Evolutionary conservation across 768 basidiomycete genomes (phyloP).

Genomic region (Tulasnella sp.): DNA sequence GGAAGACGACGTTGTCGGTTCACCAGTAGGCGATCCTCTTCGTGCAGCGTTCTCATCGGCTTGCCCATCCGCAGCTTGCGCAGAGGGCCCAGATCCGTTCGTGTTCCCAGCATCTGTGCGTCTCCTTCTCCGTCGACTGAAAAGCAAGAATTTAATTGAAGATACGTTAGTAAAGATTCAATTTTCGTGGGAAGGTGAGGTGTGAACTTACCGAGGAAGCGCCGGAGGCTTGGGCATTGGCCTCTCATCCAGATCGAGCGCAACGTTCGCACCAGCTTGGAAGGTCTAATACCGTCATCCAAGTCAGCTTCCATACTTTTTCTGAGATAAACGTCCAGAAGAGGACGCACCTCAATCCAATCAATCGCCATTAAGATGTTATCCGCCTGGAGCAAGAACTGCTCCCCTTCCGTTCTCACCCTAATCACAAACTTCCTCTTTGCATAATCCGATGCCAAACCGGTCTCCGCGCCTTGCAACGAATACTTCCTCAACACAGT

Average conservation of each 20-base stretch:
- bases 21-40: too few species aligned
- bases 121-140: too few species aligned
- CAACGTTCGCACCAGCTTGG: slow-evolving; percentile 85
- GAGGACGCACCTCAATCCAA: slow-evolving; percentile 81
- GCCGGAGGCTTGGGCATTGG: slow-evolving; percentile 85
- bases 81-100: too few species aligned
- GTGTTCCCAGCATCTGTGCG: too few species aligned
- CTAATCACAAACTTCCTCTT: slow-evolving; percentile 93
- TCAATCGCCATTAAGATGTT: slow-evolving; percentile 78
- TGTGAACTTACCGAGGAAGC: slow-evolving; percentile 57
- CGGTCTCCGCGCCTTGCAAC: slow-evolving; percentile 85
- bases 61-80: too few species aligned
- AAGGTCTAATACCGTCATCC: slow-evolving; percentile 45
- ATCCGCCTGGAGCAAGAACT: slow-evolving; percentile 85
- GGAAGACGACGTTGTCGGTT: too few species aligned
- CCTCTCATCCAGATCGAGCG: slow-evolving; percentile 84
- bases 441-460: slow-evolving; percentile 86
- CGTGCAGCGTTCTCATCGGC: too few species aligned
- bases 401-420: slow-evolving; percentile 86
- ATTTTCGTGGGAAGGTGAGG: too few species aligned
- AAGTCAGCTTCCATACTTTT: slow-evolving; percentile 8
- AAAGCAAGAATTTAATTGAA: too few species aligned
- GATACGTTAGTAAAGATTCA: too few species aligned
- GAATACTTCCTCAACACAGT: slow-evolving; percentile 61
- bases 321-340: slow-evolving; percentile 6